phyloP scores from a whole-genome alignment of 345 rosid genomes.

The Hypericum androsaemum region DNA sequence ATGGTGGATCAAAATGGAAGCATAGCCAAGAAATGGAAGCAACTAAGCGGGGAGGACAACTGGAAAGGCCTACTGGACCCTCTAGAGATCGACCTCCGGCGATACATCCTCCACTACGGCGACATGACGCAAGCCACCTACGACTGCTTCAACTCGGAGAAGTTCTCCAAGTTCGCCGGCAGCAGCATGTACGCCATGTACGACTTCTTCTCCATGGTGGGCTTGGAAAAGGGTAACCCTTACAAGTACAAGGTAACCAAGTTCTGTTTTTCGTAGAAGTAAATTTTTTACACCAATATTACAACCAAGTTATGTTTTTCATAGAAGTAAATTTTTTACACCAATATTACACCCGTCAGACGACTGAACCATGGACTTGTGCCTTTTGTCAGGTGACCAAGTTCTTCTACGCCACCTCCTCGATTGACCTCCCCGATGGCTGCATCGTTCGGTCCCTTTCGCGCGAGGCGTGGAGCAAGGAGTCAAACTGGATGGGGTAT shows the following conservation, averaged over 20 bases:
- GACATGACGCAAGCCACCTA: conserved; percentile 29
- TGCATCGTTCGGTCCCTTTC: conserved; percentile 30
- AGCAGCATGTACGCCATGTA: conserved; percentile 13
- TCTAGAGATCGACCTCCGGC: conserved; percentile 37
- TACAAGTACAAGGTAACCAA: conserved; percentile 29
- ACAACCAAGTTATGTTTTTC: conserved; percentile 5
- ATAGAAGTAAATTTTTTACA: no score
- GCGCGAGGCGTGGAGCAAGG: conserved; percentile 21
- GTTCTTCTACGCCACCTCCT: conserved; percentile 53
- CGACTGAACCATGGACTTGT: no score
- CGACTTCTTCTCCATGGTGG: conserved; percentile 10
- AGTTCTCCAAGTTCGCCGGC: conserved; percentile 23
- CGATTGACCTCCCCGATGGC: conserved; percentile 20
- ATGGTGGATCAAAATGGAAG: conserved; percentile 1
- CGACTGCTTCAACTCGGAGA: conserved; percentile 24
- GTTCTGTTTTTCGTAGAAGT: no score
- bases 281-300: no score
- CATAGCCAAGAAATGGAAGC: conserved; percentile 33
- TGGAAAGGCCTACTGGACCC: conserved; percentile 36
- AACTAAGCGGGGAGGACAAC: conserved; percentile 28
- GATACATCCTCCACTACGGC: conserved; percentile 35
- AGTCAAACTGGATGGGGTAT: conserved; percentile 54
- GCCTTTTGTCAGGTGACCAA: background rate
- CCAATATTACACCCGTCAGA: no score
- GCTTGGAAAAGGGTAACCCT: conserved; percentile 9